Conservation (phyloP, 1,139 yeast genomes). For the Pichia terricola region DNA sequence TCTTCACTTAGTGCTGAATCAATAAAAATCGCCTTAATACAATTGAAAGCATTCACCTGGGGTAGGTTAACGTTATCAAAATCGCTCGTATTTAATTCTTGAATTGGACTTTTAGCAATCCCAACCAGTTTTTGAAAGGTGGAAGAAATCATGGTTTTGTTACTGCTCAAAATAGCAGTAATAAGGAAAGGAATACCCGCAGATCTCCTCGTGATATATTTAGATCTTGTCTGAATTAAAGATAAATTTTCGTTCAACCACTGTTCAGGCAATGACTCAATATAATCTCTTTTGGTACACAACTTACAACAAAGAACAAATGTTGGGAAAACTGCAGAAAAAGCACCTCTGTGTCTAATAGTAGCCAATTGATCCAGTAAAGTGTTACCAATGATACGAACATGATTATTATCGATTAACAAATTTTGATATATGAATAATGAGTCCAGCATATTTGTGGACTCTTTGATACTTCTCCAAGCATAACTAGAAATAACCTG, state of each 20-base stretch:
- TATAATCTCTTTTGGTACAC: slow-evolving; percentile 27
- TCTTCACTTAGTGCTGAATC: slow-evolving; percentile 55
- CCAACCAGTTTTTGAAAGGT: slow-evolving; percentile 44
- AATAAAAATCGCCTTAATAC: slow-evolving; percentile 62
- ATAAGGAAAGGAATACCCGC: slow-evolving; percentile 83
- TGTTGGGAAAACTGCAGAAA: slow-evolving; percentile 77
- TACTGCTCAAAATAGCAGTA: slow-evolving; percentile 61
- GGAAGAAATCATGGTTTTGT: slow-evolving; percentile 31
- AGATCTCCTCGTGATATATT: slow-evolving; percentile 75
- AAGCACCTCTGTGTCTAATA: slow-evolving; percentile 85
- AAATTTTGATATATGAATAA: slow-evolving; percentile 27
- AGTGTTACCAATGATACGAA: slow-evolving; percentile 37
- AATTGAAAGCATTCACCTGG: slow-evolving; percentile 89
- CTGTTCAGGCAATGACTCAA: slow-evolving; percentile 29
- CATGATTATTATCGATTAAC: slow-evolving; percentile 19
- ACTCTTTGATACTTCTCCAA: slow-evolving; percentile 82
- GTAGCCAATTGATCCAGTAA: slow-evolving; percentile 58
- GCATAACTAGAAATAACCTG: slow-evolving; percentile 62
- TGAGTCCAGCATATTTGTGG: slow-evolving; percentile 44
- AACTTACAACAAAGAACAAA: slow-evolving; percentile 53
- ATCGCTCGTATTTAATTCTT: slow-evolving; percentile 18
- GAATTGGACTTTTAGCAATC: slow-evolving; percentile 45
- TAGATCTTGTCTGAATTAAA: slow-evolving; percentile 47
- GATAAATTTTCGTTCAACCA: slow-evolving; percentile 53
- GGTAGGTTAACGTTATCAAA: slow-evolving; percentile 63